A percentile compares a stretch with the other conserved stretches of the same genome.
Evolutionary conservation across 176 grass and related monocot species (phyloP).

Genomic region (Dactylis glomerata): DNA sequence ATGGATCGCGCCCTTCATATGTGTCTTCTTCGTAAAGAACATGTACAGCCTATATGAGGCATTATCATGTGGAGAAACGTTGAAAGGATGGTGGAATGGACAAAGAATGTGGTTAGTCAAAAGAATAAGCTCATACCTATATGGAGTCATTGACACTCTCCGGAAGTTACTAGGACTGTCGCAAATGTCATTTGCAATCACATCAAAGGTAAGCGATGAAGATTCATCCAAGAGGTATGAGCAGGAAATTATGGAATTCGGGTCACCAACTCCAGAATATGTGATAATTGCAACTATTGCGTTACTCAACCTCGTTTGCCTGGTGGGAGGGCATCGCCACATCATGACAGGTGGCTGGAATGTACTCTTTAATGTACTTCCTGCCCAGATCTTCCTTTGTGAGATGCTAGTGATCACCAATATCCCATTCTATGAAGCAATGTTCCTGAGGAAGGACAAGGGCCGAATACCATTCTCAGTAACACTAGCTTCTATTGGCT

Average conservation of each 20-base stretch:
- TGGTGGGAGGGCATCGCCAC: slow-evolving; percentile 29
- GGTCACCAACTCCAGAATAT: slow-evolving; percentile 41
- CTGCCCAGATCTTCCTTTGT: slow-evolving; percentile 53
- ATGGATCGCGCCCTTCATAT: slow-evolving; percentile 64
- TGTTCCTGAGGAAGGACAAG: slow-evolving; percentile 66
- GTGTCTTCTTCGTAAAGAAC: slow-evolving; percentile 31
- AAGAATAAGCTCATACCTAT: slow-evolving; percentile 69
- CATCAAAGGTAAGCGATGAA: slow-evolving; percentile 49
- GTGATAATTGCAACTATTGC: slow-evolving; percentile 55
- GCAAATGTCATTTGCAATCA: slow-evolving; percentile 48
- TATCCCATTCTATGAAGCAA: slow-evolving; percentile 67
- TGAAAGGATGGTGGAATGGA: slow-evolving; percentile 69
- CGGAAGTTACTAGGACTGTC: slow-evolving; percentile 46
- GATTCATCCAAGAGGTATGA: slow-evolving; percentile 61
- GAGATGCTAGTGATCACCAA: slow-evolving; percentile 45
- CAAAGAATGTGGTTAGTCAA: slow-evolving; percentile 68
- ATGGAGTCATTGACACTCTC: slow-evolving; percentile 31
- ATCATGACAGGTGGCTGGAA: neutral
- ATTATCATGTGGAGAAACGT: slow-evolving; percentile 42
- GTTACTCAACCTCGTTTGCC: slow-evolving; percentile 53
- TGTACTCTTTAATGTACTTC: slow-evolving; percentile 24
- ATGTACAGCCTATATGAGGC: slow-evolving; percentile 51
- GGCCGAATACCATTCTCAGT: slow-evolving; percentile 54
- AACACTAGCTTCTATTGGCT: slow-evolving; percentile 37
- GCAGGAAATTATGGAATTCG: slow-evolving; percentile 79